Evolutionary conservation across 441 rosid genomes (phyloP).

Genomic region (Macaranga tanarius): DNA sequence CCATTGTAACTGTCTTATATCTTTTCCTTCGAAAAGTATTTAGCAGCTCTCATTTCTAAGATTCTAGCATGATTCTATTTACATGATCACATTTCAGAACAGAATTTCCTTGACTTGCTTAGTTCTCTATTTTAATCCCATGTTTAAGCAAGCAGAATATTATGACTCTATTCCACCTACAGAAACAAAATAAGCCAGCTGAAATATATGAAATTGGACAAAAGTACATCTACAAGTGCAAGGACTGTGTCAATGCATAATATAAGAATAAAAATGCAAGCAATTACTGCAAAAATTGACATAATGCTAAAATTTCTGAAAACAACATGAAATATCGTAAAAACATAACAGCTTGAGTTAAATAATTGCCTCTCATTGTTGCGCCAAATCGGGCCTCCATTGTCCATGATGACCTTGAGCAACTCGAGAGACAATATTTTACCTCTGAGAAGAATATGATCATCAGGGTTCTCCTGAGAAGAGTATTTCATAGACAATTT

Average conservation of each 20-base stretch:
- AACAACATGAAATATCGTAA: too few species aligned
- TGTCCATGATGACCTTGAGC: conserved; percentile 77
- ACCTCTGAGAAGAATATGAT: conserved; percentile 89
- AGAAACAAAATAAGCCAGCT: not conserved
- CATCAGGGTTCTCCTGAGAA: conserved; percentile 84
- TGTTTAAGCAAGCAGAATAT: not conserved
- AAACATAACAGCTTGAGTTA: too few species aligned
- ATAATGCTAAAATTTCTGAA: not conserved
- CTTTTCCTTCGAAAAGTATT: not conserved
- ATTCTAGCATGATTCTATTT: not conserved
- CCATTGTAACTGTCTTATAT: not conserved
- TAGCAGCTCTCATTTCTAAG: not conserved
- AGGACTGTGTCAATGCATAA: not conserved
- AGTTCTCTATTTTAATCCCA: not conserved
- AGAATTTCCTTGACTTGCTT: not conserved
- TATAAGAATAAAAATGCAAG: not conserved
- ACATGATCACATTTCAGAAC: not conserved
- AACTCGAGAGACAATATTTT: conserved; percentile 84
- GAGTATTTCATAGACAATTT: conserved; percentile 94
- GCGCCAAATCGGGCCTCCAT: conserved; percentile 83
- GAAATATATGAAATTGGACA: not conserved
- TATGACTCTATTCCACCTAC: not conserved
- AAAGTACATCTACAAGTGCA: not conserved
- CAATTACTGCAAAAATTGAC: not conserved
- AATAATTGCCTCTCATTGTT: conserved; percentile 62